These are phyloP conservation scores for Sarocladium brachiariae DNA, from an alignment of 2,329 filamentous ascomycete genomes.

Conservation along the genomic window DNA sequence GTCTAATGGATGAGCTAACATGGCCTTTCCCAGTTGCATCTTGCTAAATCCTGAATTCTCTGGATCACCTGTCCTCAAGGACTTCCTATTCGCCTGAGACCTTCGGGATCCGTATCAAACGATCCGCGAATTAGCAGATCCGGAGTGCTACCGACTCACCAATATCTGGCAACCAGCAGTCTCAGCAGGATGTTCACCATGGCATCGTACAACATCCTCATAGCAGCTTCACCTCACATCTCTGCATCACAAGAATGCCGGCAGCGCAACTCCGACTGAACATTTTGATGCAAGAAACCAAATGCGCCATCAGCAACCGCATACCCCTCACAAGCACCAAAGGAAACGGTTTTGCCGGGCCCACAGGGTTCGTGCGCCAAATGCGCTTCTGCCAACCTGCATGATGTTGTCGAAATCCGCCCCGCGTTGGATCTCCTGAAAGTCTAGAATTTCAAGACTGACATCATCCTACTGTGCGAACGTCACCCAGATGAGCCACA, in stretches of 20 bases:
- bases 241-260: too few relatives aligned
- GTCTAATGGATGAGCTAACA: background rate
- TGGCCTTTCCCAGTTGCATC: constrained; percentile 61
- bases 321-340: background rate
- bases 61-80: constrained; percentile 81
- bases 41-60: constrained; percentile 91
- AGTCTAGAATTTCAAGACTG: background rate
- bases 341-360: background rate
- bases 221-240: too few relatives aligned
- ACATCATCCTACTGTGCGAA: background rate
- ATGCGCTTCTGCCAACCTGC: background rate
- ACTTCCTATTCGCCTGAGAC: constrained; percentile 67
- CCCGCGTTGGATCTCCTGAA: background rate
- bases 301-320: background rate
- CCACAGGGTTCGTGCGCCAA: background rate
- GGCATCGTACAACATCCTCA: background rate
- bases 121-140: background rate
- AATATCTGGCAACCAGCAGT: background rate
- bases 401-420: background rate
- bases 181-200: background rate
- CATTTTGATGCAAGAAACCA: background rate
- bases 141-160: background rate
- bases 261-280: too few relatives aligned
- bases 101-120: background rate
- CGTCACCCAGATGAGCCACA: background rate